phyloP scores from a whole-genome alignment of 306 rosid genomes.

The Luffa acutangula region DNA sequence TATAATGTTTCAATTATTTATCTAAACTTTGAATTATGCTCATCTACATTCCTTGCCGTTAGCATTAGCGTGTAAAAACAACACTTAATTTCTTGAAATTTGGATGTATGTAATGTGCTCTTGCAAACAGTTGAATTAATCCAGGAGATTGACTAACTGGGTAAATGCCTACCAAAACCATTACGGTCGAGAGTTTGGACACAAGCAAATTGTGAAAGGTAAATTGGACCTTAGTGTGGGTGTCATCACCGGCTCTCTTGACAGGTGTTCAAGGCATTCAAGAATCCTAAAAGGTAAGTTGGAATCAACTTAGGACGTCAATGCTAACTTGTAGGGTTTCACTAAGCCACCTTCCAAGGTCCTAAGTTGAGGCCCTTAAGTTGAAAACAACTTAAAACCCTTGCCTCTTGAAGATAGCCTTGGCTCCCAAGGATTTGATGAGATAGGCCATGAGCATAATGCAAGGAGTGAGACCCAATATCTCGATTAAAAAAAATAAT shows the following conservation, averaged over 20 bases:
- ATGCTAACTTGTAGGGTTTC: not conserved
- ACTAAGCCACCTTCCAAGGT: not conserved
- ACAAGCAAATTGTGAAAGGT: not conserved
- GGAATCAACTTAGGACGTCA: not conserved
- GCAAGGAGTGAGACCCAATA: not conserved
- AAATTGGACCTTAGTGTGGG: not conserved
- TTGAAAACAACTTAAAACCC: not conserved
- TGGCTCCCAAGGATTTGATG: not conserved
- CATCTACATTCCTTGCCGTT: not conserved
- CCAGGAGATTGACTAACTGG: not conserved
- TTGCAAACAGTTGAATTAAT: not conserved
- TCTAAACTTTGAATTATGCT: not conserved
- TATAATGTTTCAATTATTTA: too few species aligned
- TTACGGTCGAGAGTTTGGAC: not conserved
- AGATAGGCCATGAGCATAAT: not conserved
- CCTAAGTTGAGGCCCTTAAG: not conserved
- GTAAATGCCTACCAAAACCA: not conserved
- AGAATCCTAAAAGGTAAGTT: not conserved
- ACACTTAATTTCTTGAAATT: not conserved
- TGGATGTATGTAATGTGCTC: not conserved
- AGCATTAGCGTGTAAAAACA: not conserved
- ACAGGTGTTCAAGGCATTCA: not conserved
- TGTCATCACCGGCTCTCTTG: not conserved
- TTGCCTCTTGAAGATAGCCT: not conserved
- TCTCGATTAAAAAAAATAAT: not conserved